Base-by-base conservation (phyloP, 192 early-diverging fungal genomes). In the Rhizophagus prolifer region DNA sequence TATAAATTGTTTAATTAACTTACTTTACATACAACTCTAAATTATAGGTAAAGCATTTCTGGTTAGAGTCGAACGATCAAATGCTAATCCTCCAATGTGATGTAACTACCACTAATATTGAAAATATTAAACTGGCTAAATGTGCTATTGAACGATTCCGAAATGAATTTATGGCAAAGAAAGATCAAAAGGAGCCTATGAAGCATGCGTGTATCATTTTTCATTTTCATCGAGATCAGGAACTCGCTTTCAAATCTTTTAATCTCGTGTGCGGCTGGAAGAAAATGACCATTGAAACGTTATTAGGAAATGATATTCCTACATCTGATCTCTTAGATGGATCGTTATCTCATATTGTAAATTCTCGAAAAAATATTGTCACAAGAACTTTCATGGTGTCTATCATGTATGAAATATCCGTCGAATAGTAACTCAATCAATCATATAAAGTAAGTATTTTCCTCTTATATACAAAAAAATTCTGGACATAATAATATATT, bases 381-480 rank as follows among this genome's bases (percentile, higher is more conserved):
- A 9, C 76, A 71, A 58, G 76, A 78, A 71, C 46, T 78, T 28
- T 41, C 61, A 19, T 78, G 76, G 76, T 78, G 68, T 60, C 23
- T 78, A 23, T 38, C 71, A 16, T 78, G 76, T 25, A 78, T 78
- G 16, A 78, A 71, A 58, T 78, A 71, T 70, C 46, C 76, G 31
- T 59, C 65, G 10, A 36, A n/a, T 10, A 25, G 9, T 4, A 46
- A 62, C 9, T 78, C 76, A 21, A 16, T 59, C 2, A 41, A 78
- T 19, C 76, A 78, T n/a, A 71, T 78, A 23, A 58, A 61, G 72
- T 74, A 74, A 61, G 72, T 31, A 61, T n/a, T n/a, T n/a, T n/a
- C n/a, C n/a, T n/a, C n/a, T n/a, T n/a, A n/a, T n/a, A n/a, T n/a
- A n/a, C n/a, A n/a, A n/a, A n/a, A n/a, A n/a, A n/a, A n/a, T n/a